Evolutionary conservation across 106 monocot genomes (phyloP).

Genomic region (Acorus calamus): DNA sequence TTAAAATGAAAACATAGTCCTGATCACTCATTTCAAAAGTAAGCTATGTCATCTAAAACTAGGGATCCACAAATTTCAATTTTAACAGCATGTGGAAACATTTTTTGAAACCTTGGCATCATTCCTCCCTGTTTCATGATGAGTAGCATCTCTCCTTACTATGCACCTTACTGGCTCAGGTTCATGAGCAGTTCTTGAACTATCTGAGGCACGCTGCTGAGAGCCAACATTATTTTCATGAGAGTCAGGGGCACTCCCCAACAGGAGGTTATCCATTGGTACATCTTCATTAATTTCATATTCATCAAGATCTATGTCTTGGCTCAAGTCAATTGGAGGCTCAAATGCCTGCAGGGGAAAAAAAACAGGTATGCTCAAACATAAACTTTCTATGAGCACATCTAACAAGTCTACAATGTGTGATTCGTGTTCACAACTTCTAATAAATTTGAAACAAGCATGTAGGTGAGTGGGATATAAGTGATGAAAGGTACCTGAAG

Average conservation of each 20-base stretch:
- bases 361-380: background rate
- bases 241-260: constrained; percentile 13
- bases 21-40: too few species aligned
- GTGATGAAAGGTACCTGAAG: constrained; percentile 55
- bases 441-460: background rate
- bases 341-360: constrained; percentile 74
- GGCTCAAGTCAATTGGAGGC: constrained; percentile 84
- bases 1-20: too few species aligned
- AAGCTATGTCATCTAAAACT: too few species aligned
- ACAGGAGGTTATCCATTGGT: constrained; percentile 12
- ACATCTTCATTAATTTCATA: constrained; percentile 12
- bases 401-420: too few species aligned
- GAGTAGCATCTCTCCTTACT: background rate
- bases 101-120: constrained; percentile 19
- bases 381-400: too few species aligned
- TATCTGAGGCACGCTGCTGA: constrained; percentile 6
- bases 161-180: constrained; percentile 3
- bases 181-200: constrained; percentile 4
- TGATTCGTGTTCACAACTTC: too few species aligned
- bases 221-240: constrained; percentile 8
- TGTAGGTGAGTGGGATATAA: constrained; percentile 1
- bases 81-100: background rate
- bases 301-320: constrained; percentile 42
- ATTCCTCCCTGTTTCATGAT: constrained; percentile 6
- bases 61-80: too few species aligned